Base-by-base conservation (phyloP, 2,329 filamentous ascomycete genomes). In the Neonectria neomacrospora region DNA sequence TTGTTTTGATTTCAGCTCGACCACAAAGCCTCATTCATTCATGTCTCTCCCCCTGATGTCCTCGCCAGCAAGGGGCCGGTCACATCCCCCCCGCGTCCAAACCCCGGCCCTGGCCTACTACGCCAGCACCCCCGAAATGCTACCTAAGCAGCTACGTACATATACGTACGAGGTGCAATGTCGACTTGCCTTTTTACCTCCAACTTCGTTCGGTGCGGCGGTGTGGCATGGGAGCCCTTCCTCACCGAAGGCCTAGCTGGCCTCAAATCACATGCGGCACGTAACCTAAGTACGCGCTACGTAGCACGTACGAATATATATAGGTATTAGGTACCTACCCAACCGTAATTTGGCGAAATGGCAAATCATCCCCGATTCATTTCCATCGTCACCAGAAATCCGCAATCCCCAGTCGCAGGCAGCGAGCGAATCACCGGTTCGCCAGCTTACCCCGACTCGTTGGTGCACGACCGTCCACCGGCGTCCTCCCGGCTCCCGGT, bases 351-450 rank as follows among this genome's bases (percentile, higher is more conserved):
- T 53, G 39, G 52, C 23, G 23, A 42, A 37, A 51, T 41, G 37
- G 41, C 34, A 37, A 42, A 50, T 47, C 51, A 20, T 48, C 39
- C 30, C 7, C 44, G 53, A 18, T 37, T 60, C 39, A 37, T 39
- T 22, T 42, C 52, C 16, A 58, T 30, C 37, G 44, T 23, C 8
- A 26, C 44, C 14, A 37, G 23, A n/a, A 16, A n/a, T 37, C 16
- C 14, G 16, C 34, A 58, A 42, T 39, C 42, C 47, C 12, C 44
- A 8, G 48, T 10, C 45, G n/a, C 8, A 39, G 28, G 44, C 37
- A 42, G 55, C 55, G 44, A 42, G 55, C 55, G 44, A 67, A 59
- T 65, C 62, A 64, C n/a, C 48, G 22, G 12, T 22, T 34, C 37
- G 37, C 52, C 34, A 57, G 47, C 50, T 18, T 52, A 51, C 50